Evolutionary conservation across 208 protist genomes (phyloP).

Genomic region (Wallacemonas sp.): DNA sequence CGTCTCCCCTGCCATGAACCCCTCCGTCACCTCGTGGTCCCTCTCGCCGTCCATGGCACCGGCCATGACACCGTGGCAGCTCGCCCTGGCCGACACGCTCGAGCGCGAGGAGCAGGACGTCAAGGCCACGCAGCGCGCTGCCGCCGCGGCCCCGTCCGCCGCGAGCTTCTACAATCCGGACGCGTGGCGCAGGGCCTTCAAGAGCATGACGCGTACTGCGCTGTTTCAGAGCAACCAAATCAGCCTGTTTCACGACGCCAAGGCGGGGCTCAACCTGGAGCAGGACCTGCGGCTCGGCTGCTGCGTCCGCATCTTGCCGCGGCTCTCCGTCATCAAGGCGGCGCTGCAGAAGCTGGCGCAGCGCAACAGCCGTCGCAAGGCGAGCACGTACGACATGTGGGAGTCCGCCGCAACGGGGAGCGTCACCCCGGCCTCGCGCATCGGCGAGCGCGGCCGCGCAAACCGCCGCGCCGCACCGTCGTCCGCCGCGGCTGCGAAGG

Average conservation of each 20-base stretch:
- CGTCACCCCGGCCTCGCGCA: background rate
- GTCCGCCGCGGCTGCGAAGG: background rate
- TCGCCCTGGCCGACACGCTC: constrained; percentile 3
- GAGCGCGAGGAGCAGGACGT: constrained; percentile 1
- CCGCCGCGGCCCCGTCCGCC: constrained; percentile 24
- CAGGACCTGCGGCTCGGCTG: constrained; percentile 48
- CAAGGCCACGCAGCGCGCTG: constrained; percentile 10
- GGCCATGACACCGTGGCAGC: constrained; percentile 11
- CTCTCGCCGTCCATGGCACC: background rate
- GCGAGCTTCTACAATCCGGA: constrained; percentile 41
- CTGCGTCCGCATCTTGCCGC: constrained; percentile 63
- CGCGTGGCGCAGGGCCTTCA: constrained; percentile 41
- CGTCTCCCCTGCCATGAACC: background rate
- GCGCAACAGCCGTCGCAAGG: constrained; percentile 17
- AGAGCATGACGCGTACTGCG: constrained; percentile 25
- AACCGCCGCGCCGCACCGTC: background rate
- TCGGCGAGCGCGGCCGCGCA: background rate
- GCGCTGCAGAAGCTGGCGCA: constrained; percentile 25
- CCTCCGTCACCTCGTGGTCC: constrained; percentile 10
- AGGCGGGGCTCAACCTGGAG: constrained; percentile 47
- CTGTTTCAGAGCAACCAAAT: constrained; percentile 43
- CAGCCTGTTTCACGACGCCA: constrained; percentile 39
- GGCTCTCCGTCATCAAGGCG: constrained; percentile 57
- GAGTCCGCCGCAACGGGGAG: constrained; percentile 13
- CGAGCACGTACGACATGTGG: constrained; percentile 24